Conservation (phyloP, 257 asterid species). For the Solanum ossicruentum region DNA sequence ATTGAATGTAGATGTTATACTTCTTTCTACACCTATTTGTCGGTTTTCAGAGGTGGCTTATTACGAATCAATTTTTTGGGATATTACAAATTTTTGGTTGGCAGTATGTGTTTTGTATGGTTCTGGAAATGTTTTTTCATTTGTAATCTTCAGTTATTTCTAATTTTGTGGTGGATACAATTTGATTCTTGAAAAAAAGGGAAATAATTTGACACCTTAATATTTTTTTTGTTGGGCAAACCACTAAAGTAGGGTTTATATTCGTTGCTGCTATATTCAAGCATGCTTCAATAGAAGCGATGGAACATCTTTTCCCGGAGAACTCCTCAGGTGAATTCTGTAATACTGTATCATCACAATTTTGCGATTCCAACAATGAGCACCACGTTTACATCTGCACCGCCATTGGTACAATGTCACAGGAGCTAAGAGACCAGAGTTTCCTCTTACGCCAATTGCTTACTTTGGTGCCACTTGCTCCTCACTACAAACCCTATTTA, state of each 20-base stretch:
- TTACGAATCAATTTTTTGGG: too few relatives aligned
- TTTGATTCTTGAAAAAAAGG: too few relatives aligned
- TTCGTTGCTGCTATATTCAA: not conserved
- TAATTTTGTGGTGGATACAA: too few relatives aligned
- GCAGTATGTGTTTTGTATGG: too few relatives aligned
- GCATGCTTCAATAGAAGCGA: constrained; percentile 25
- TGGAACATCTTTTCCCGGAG: constrained; percentile 19
- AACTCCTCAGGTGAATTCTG: constrained; percentile 31
- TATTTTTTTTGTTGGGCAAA: too few relatives aligned
- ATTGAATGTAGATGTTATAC: too few relatives aligned
- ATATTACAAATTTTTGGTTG: too few relatives aligned
- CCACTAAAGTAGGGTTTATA: not conserved
- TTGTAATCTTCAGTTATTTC: too few relatives aligned
- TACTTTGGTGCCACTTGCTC: constrained; percentile 80
- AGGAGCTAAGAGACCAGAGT: constrained; percentile 56
- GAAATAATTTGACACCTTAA: too few relatives aligned
- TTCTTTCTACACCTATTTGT: too few relatives aligned
- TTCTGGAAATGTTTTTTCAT: too few relatives aligned
- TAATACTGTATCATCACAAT: constrained; percentile 35
- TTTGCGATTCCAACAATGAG: constrained; percentile 41
- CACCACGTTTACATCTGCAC: constrained; percentile 74
- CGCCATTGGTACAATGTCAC: constrained; percentile 67
- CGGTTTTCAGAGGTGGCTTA: too few relatives aligned
- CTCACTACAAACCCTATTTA: constrained; percentile 49
- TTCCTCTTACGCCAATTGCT: constrained; percentile 41